Evolutionary conservation across 2,329 filamentous ascomycete species (phyloP).

Genomic region (Ascochyta viciae-villosae): DNA sequence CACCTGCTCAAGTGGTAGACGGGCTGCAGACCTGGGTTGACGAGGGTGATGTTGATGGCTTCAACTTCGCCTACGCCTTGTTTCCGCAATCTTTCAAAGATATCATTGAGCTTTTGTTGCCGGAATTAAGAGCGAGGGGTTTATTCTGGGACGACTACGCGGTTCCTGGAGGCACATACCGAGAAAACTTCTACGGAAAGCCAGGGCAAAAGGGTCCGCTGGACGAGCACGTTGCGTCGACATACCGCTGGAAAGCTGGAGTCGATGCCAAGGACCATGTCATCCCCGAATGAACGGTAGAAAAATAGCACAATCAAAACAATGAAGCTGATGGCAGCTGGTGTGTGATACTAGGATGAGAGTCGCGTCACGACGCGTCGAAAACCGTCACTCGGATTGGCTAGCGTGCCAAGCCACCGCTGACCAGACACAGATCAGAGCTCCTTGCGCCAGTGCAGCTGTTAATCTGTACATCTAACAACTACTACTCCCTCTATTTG

Average conservation of each 20-base stretch:
- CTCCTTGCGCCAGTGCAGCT: no score
- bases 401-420: background rate
- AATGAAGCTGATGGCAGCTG: background rate
- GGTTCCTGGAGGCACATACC: constrained; percentile 64
- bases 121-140: constrained; percentile 66
- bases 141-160: constrained; percentile 63
- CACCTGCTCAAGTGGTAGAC: constrained; percentile 69
- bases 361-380: background rate
- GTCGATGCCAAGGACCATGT: constrained; percentile 40
- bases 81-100: constrained; percentile 73
- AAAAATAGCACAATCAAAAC: background rate
- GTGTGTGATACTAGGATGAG: background rate
- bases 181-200: constrained; percentile 66
- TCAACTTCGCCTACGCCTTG: constrained; percentile 75
- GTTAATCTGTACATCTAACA: no score
- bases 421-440: background rate
- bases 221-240: constrained; percentile 61
- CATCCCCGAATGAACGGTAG: constrained; percentile 27
- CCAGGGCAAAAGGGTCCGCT: constrained; percentile 59
- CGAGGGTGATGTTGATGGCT: constrained; percentile 76
- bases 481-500: no score
- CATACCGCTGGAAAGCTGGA: constrained; percentile 53
- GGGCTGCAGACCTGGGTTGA: constrained; percentile 70
- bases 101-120: constrained; percentile 69
- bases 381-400: background rate